phyloP scores from a whole-genome alignment of 2,329 filamentous ascomycete species.

The Sphaceloma murrayae region DNA sequence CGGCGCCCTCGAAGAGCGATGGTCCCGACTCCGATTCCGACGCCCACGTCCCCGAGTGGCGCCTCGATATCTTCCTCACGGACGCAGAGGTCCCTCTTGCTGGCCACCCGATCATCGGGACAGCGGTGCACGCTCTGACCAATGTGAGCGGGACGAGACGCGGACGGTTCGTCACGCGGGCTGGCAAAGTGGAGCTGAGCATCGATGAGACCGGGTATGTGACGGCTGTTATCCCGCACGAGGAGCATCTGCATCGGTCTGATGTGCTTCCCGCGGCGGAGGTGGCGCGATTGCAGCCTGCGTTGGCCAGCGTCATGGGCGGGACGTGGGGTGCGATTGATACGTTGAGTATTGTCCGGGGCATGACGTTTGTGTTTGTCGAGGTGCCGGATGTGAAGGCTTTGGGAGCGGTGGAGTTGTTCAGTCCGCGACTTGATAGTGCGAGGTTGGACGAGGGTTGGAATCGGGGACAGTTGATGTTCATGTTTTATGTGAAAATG shows the following conservation, averaged over 20 bases:
- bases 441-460: constrained; percentile 39
- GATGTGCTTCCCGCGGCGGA: constrained; percentile 25
- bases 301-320: too few species aligned
- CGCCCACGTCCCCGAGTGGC: constrained; percentile 29
- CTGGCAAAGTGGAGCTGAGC: constrained; percentile 35
- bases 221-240: constrained; percentile 56
- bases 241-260: constrained; percentile 50
- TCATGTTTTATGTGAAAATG: constrained; percentile 51
- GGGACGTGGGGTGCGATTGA: too few species aligned
- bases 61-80: constrained; percentile 47
- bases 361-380: constrained; percentile 64
- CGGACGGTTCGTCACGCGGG: constrained; percentile 36
- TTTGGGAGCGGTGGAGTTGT: constrained; percentile 39
- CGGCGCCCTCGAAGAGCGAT: not conserved
- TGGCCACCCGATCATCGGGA: constrained; percentile 50
- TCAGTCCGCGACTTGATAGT: constrained; percentile 28
- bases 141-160: constrained; percentile 26
- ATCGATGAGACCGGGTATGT: constrained; percentile 37
- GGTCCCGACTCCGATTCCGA: constrained; percentile 17
- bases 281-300: constrained; percentile 31
- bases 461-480: constrained; percentile 43
- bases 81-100: constrained; percentile 47
- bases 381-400: constrained; percentile 51
- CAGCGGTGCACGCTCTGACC: constrained; percentile 40
- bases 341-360: constrained; percentile 51